These are phyloP conservation scores for Daldinia eschscholtzii DNA, from an alignment of 2,329 filamentous ascomycete species.

Conservation along the genomic window DNA sequence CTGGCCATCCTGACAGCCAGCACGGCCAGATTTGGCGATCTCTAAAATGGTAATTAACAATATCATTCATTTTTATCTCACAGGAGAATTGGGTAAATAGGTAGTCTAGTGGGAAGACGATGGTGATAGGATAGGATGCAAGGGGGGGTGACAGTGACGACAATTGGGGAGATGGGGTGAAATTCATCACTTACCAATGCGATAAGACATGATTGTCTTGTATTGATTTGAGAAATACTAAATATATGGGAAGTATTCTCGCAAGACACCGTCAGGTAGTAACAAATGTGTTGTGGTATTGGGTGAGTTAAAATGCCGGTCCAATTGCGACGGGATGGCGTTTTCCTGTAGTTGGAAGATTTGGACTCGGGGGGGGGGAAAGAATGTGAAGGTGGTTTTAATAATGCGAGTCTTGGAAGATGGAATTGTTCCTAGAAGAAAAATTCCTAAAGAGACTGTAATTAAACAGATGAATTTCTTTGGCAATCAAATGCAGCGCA, in stretches of 20 bases:
- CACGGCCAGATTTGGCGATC: constrained; percentile 75
- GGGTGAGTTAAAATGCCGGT: constrained; percentile 3
- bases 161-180: constrained; percentile 17
- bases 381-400: background rate
- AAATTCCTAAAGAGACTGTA: background rate
- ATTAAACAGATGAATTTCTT: background rate
- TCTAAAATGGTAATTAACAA: constrained; percentile 64
- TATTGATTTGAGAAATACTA: constrained; percentile 14
- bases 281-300: constrained; percentile 4
- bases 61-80: constrained; percentile 33
- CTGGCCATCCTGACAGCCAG: constrained; percentile 77
- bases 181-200: constrained; percentile 58
- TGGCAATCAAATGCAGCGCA: background rate
- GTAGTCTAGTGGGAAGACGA: constrained; percentile 25
- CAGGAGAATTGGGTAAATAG: constrained; percentile 23
- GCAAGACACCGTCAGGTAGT: constrained; percentile 13
- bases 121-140: constrained; percentile 13
- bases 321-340: background rate
- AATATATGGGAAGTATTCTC: constrained; percentile 16
- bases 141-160: background rate
- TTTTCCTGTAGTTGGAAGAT: background rate
- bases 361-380: background rate
- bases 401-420: background rate
- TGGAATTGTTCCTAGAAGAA: background rate
- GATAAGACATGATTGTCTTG: constrained; percentile 59